phyloP scores from a whole-genome alignment of 2,329 filamentous ascomycete species.

The Verticillium zaregamsianum region DNA sequence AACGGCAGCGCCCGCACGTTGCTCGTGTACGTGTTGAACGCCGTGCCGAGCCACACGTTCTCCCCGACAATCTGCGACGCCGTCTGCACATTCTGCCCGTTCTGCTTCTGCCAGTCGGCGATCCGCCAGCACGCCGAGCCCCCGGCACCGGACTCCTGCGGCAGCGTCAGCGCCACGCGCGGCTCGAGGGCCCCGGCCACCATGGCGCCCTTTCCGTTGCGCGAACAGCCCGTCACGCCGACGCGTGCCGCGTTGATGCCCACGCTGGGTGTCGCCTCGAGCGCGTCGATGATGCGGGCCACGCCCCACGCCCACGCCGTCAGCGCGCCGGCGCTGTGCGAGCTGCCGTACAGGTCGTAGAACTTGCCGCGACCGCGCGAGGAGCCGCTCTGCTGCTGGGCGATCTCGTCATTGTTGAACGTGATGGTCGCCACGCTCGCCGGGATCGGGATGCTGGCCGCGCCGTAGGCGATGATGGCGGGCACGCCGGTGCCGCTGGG shows the following conservation, averaged over 20 bases:
- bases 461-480: conserved; percentile 44
- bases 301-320: conserved; percentile 49
- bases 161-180: conserved; percentile 43
- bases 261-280: conserved; percentile 32
- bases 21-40: conserved; percentile 49
- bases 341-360: conserved; percentile 43
- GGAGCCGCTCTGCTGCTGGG: conserved; percentile 23
- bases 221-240: conserved; percentile 46
- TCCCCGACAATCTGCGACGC: conserved; percentile 45
- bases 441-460: conserved; percentile 39
- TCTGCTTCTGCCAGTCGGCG: conserved; percentile 26
- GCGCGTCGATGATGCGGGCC: conserved; percentile 41
- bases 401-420: conserved; percentile 46
- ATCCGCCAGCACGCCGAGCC: conserved; percentile 45
- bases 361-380: conserved; percentile 44
- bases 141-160: conserved; percentile 45
- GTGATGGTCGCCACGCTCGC: conserved; percentile 40
- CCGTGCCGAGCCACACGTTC: conserved; percentile 47
- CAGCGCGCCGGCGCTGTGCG: conserved; percentile 38
- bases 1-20: conserved; percentile 39
- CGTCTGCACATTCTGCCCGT: conserved; percentile 43
- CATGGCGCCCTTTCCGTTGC: conserved; percentile 47
- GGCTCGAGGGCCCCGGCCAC: conserved; percentile 44
- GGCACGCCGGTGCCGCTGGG: conserved; percentile 32
- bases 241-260: conserved; percentile 29